These are phyloP conservation scores for Solanum appendiculatum DNA, from an alignment of 257 asterid species.

Conservation along the genomic window DNA sequence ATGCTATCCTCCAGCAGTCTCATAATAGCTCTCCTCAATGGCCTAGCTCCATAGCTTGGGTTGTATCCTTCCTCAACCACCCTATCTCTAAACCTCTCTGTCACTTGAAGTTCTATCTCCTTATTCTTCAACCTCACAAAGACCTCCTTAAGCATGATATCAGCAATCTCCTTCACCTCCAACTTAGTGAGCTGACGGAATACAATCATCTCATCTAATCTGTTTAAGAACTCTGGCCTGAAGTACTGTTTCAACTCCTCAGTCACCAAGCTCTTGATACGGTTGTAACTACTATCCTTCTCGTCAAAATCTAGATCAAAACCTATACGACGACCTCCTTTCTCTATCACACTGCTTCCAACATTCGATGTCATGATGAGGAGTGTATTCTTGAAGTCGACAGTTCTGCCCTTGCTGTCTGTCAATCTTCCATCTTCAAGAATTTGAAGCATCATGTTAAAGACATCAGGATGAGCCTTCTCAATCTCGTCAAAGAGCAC, in stretches of 20 bases:
- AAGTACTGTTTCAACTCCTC: constrained; percentile 63
- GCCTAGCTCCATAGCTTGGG: constrained; percentile 81
- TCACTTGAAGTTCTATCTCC: constrained; percentile 57
- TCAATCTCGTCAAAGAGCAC: constrained; percentile 79
- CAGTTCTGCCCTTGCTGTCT: constrained; percentile 73
- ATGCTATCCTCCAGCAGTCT: constrained; percentile 70
- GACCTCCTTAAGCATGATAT: constrained; percentile 64
- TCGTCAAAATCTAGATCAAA: constrained; percentile 52
- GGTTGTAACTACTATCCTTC: constrained; percentile 56
- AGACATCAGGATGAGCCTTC: constrained; percentile 78
- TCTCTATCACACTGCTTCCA: constrained; percentile 61
- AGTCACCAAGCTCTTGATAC: constrained; percentile 48
- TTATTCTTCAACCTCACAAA: constrained; percentile 42
- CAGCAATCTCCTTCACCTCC: constrained; percentile 75
- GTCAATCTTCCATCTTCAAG: constrained; percentile 85
- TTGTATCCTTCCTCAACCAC: constrained; percentile 62
- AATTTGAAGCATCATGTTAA: constrained; percentile 78
- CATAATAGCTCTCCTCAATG: constrained; percentile 74
- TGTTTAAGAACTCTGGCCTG: constrained; percentile 77
- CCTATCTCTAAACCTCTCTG: constrained; percentile 53
- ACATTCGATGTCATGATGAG: constrained; percentile 82
- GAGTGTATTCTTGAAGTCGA: constrained; percentile 76
- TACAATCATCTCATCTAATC: constrained; percentile 72
- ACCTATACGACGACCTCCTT: constrained; percentile 53
- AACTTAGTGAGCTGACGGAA: constrained; percentile 65